Evolutionary conservation across 2,329 filamentous ascomycete species (phyloP), one percentile per base, ranked within the genome.

Genomic region (Botrytis fabae): DNA sequence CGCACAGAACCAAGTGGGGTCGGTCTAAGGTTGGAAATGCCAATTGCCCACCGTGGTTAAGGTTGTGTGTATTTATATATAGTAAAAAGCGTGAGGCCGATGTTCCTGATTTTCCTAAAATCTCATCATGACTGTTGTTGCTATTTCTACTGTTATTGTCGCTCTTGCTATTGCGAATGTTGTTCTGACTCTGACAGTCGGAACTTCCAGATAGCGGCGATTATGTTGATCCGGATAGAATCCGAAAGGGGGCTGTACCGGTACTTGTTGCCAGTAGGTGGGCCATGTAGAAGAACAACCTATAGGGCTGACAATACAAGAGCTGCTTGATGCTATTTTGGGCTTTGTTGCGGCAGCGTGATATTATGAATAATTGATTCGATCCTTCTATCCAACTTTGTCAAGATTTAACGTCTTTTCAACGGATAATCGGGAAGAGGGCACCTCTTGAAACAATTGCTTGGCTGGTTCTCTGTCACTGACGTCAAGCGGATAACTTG

Each of bases 401-500:
- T 42, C 60, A 42, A 42, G 38, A 42, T 42, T 62, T 65, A 10
- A 48, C n/a, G 25, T 38, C 32, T n/a, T 3, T 48, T 10, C 6
- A 20, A 48, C 63, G 44, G 44, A 38, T 65, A 65, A 48, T 35
- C 63, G 63, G 38, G 42, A 48, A 35, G 32, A 32, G 25, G 28
- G 28, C 25, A 22, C 16, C 44, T 44, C 22, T 35, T 22, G 48
- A 57, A 68, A 25, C 14, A 40, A 42, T 66, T 66, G 32, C 46
- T 54, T 57, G 64, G 46, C 46, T 66, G 46, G 10, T n/a, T 66
- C n/a, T 57, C 51, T 12, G 8, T 12, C 32, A 54, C 46, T 69
- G 65, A 69, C 65, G 65, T 69, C 65, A 69, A 69, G 65, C n/a
- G 48, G 61, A 35, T 51, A 66, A 62, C 38, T 42, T 42, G 38